A percentile compares a stretch with the other conserved stretches of the same genome.
Conservation (phyloP, 2,329 filamentous ascomycete species). For the Aaosphaeria pasadenensis region DNA sequence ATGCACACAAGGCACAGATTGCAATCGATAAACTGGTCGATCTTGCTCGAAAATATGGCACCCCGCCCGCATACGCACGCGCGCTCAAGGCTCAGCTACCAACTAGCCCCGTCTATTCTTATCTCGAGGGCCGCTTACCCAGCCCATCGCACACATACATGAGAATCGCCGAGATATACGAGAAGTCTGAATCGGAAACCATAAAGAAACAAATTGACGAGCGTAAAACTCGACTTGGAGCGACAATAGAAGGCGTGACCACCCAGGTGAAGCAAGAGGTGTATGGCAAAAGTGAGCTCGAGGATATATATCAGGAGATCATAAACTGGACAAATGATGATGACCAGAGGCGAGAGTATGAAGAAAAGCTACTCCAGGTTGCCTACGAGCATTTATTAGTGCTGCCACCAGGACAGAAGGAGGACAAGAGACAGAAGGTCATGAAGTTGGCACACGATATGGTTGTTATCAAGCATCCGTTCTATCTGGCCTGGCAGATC, state of each 20-base stretch:
- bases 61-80: constrained; percentile 69
- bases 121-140: constrained; percentile 79
- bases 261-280: constrained; percentile 85
- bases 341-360: constrained; percentile 75
- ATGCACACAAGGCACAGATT: constrained; percentile 56
- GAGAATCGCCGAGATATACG: constrained; percentile 77
- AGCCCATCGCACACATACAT: constrained; percentile 78
- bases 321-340: constrained; percentile 92
- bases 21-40: constrained; percentile 77
- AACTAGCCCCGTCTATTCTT: constrained; percentile 73
- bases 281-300: constrained; percentile 71
- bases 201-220: constrained; percentile 91
- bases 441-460: constrained; percentile 80
- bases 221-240: constrained; percentile 81
- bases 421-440: constrained; percentile 67
- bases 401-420: constrained; percentile 65
- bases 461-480: constrained; percentile 94
- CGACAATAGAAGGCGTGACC: constrained; percentile 78
- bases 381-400: constrained; percentile 75
- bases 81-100: constrained; percentile 77
- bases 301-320: constrained; percentile 73
- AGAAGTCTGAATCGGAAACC: constrained; percentile 80
- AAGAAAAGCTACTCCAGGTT: constrained; percentile 83
- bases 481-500: constrained; percentile 85
- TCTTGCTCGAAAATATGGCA: constrained; percentile 70